A percentile compares a stretch with the other conserved stretches of the same genome.
Evolutionary conservation across 805 yeast species (phyloP).

Genomic region (Yamadazyma endophytica): DNA sequence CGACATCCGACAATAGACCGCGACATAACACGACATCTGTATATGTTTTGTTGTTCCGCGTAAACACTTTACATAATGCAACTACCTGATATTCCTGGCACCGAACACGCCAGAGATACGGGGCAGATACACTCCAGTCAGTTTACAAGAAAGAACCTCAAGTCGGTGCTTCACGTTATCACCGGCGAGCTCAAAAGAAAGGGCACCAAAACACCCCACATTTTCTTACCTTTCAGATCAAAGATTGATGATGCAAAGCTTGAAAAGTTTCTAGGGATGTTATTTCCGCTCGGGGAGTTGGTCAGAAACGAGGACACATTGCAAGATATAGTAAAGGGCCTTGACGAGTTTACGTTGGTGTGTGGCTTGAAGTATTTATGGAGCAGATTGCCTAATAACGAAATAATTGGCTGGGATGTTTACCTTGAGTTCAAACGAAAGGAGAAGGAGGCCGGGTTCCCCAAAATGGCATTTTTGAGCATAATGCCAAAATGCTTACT

Average conservation of each 20-base stretch:
- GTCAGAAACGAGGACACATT: constrained; percentile 13
- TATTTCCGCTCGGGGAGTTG: constrained; percentile 58
- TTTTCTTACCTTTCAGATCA: constrained; percentile 75
- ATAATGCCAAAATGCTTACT: constrained; percentile 81
- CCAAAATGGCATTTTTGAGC: constrained; percentile 69
- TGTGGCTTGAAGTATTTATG: constrained; percentile 78
- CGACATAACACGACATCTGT: no score
- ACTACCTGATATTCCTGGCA: constrained; percentile 20
- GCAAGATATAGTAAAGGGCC: constrained; percentile 37
- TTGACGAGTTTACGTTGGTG: constrained; percentile 66
- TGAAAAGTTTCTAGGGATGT: constrained; percentile 48
- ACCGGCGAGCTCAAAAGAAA: constrained; percentile 69
- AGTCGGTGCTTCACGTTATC: constrained; percentile 62
- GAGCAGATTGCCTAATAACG: constrained; percentile 77
- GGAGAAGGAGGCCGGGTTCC: constrained; percentile 64
- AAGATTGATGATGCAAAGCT: constrained; percentile 59
- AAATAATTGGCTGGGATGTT: constrained; percentile 82
- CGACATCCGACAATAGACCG: no score
- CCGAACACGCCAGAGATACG: not conserved
- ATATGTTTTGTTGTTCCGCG: no score
- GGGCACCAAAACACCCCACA: constrained; percentile 68
- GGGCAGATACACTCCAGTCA: constrained; percentile 21
- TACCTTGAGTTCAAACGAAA: constrained; percentile 64
- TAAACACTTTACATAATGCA: no score
- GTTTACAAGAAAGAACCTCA: constrained; percentile 62